These are phyloP conservation scores for Pycnococcus provasolii DNA, from an alignment of 139 green algal species.

Conservation along the genomic window DNA sequence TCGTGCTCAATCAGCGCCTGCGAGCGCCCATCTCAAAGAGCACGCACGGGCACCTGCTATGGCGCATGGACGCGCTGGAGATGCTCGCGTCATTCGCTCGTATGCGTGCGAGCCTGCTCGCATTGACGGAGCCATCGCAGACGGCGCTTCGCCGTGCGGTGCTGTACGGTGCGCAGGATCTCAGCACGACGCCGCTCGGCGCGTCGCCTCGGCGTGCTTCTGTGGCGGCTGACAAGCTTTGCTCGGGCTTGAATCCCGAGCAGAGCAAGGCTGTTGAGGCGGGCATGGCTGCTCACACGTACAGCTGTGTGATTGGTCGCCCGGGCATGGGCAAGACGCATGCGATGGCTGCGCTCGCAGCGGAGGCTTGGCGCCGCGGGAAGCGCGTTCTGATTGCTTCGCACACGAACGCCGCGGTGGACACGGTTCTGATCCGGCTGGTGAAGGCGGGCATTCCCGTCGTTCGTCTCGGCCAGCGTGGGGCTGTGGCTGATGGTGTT, in stretches of 20 bases:
- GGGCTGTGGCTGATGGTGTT: not conserved
- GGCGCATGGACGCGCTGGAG: too few relatives aligned
- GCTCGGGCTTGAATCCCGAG: slow-evolving; percentile 47
- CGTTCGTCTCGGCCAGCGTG: slow-evolving; percentile 54
- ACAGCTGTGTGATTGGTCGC: slow-evolving; percentile 76
- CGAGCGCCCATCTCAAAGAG: too few relatives aligned
- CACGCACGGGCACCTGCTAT: too few relatives aligned
- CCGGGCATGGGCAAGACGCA: slow-evolving; percentile 44
- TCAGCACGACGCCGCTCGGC: too few relatives aligned
- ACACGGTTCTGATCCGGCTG: slow-evolving; percentile 82
- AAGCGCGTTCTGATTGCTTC: slow-evolving; percentile 67
- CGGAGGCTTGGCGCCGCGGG: slow-evolving; percentile 13
- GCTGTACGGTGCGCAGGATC: too few relatives aligned
- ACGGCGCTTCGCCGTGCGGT: too few relatives aligned
- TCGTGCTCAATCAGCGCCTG: too few relatives aligned
- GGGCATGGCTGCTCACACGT: slow-evolving; percentile 53
- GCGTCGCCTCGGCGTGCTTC: too few relatives aligned
- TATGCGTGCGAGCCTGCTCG: too few relatives aligned
- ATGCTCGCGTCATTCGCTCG: too few relatives aligned
- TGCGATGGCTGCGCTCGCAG: slow-evolving; percentile 27
- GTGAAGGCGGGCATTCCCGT: slow-evolving; percentile 36
- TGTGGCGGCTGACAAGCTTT: too few relatives aligned
- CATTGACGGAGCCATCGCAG: too few relatives aligned
- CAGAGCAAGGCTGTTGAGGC: slow-evolving; percentile 51
- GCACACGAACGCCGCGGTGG: slow-evolving; percentile 94